A percentile compares a stretch with the other conserved stretches of the same genome.
These are phyloP conservation scores for Didymella keratinophila DNA, from an alignment of 2,329 filamentous ascomycete genomes.

Conservation along the genomic window DNA sequence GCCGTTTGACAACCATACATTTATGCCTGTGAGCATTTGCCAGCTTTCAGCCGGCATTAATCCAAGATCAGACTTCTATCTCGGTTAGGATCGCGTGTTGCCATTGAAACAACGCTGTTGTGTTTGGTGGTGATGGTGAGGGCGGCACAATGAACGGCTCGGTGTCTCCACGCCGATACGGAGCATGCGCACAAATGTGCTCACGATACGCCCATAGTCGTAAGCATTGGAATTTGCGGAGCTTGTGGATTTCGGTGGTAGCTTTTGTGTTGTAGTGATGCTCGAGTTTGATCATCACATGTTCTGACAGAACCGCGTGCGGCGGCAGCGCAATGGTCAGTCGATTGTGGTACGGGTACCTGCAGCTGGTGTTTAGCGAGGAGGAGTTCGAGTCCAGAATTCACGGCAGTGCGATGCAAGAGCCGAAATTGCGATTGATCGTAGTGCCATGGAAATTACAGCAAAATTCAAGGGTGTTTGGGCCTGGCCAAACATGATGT, in stretches of 20 bases:
- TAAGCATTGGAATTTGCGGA: background rate
- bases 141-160: background rate
- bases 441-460: background rate
- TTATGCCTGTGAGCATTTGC: background rate
- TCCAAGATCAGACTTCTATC: background rate
- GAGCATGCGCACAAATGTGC: background rate
- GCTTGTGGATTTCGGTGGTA: background rate
- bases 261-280: background rate
- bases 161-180: background rate
- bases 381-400: background rate
- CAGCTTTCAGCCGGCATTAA: background rate
- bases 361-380: slow-evolving; percentile 5
- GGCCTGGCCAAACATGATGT: slow-evolving; percentile 5
- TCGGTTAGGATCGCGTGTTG: background rate
- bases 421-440: background rate
- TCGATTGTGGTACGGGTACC: slow-evolving; percentile 13
- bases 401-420: background rate
- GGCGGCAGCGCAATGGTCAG: background rate
- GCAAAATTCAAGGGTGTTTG: background rate
- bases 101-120: background rate
- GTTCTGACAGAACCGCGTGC: background rate
- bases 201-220: background rate
- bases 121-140: background rate
- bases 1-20: background rate
- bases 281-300: background rate